Evolutionary conservation across 2,329 filamentous ascomycete species (phyloP).

Genomic region (Teratosphaeria destructans): DNA sequence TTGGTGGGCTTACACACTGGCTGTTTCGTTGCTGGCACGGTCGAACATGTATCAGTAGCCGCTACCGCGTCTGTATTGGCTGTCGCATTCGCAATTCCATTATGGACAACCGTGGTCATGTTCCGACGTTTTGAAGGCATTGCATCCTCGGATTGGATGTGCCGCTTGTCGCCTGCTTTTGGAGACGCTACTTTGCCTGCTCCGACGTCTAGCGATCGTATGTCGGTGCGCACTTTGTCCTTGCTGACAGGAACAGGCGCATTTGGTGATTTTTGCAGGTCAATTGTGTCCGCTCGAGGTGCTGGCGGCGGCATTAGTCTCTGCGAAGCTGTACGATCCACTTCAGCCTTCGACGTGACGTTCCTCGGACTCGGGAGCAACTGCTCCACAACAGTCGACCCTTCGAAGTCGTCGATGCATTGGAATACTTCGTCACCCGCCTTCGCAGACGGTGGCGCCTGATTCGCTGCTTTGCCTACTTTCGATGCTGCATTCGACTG

Average conservation of each 20-base stretch:
- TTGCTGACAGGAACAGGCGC: background rate
- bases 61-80: background rate
- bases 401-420: constrained; percentile 7
- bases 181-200: background rate
- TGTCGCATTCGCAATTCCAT: background rate
- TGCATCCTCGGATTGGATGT: background rate
- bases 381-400: constrained; percentile 2
- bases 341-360: background rate
- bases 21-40: background rate
- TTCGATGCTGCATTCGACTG: background rate
- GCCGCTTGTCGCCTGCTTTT: background rate
- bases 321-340: constrained; percentile 12
- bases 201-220: background rate
- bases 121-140: background rate
- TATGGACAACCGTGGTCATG: background rate
- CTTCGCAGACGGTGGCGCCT: background rate
- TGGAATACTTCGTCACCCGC: constrained; percentile 1
- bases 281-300: background rate
- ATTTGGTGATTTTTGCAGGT: background rate
- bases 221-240: background rate
- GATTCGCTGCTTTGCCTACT: background rate
- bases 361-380: background rate
- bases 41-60: background rate
- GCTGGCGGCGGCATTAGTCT: constrained; percentile 15
- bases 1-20: background rate